Conservation (phyloP, 495 filamentous ascomycete species). For the Talaromyces thailandensis region DNA sequence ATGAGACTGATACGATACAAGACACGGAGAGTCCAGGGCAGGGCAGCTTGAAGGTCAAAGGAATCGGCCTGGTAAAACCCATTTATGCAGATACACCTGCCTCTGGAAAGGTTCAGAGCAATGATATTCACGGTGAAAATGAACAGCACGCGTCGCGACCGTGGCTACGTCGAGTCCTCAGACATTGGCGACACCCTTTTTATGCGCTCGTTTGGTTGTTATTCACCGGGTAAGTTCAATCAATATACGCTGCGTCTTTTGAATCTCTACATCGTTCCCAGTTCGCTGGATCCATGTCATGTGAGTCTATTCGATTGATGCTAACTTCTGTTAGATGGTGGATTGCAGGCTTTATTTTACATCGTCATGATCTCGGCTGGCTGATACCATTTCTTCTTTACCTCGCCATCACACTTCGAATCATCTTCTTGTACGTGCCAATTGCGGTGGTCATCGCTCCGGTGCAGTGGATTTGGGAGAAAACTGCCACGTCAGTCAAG, state of each 20-base stretch:
- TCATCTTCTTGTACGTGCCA: conserved; percentile 66
- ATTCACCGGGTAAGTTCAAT: conserved; percentile 49
- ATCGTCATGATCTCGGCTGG: conserved; percentile 70
- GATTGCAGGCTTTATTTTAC: conserved; percentile 70
- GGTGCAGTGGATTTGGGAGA: conserved; percentile 55
- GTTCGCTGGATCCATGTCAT: neutral
- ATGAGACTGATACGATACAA: too few species aligned
- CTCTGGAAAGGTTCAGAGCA: neutral
- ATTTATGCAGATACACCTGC: neutral
- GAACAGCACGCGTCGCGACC: conserved; percentile 13
- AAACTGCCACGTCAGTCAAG: conserved; percentile 45
- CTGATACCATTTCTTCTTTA: conserved; percentile 77
- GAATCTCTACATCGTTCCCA: too few species aligned
- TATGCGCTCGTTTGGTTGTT: conserved; percentile 45
- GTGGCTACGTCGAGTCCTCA: conserved; percentile 16
- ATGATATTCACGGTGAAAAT: conserved; percentile 15
- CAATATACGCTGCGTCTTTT: neutral
- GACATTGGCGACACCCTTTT: conserved; percentile 29
- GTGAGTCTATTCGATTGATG: neutral
- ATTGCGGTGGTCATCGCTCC: conserved; percentile 56
- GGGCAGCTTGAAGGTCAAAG: neutral
- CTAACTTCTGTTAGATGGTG: conserved; percentile 58
- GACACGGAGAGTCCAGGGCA: neutral
- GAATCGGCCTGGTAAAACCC: neutral
- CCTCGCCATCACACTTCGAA: conserved; percentile 61